Percentiles rank a stretch among this genome's conserved stretches.
phyloP scores from a whole-genome alignment of 1,284 basidiomycete genomes.

The Heterobasidion irregulare region DNA sequence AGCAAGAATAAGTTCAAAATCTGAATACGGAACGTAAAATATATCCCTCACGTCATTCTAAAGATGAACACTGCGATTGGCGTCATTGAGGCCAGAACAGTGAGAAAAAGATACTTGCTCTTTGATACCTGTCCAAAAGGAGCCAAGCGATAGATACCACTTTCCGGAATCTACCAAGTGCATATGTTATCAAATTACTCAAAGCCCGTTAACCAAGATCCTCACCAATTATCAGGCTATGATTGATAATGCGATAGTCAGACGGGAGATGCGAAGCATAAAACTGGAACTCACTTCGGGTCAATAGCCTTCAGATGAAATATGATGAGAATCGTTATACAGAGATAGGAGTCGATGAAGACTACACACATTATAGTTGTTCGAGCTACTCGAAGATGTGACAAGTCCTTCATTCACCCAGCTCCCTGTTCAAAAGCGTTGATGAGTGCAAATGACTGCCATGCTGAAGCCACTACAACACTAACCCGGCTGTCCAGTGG shows the following conservation, averaged over 20 bases:
- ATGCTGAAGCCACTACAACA: neutral
- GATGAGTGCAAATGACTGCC: constrained; percentile 5
- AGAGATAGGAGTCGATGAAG: neutral
- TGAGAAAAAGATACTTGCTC: constrained; percentile 18
- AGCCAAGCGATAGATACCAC: constrained; percentile 40
- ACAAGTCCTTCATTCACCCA: constrained; percentile 43
- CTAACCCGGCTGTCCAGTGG: constrained; percentile 32
- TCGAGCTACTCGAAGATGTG: constrained; percentile 29
- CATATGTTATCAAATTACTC: neutral
- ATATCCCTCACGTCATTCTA: neutral
- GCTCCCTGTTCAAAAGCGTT: constrained; percentile 21
- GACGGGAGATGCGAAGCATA: no score
- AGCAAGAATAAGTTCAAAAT: neutral
- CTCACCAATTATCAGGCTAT: no score
- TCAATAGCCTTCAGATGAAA: neutral
- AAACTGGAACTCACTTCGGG: neutral
- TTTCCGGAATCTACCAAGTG: constrained; percentile 6
- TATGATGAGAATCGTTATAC: neutral
- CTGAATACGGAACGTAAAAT: neutral
- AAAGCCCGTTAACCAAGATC: no score
- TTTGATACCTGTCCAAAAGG: constrained; percentile 46
- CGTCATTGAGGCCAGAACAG: neutral
- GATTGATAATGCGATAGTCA: no score
- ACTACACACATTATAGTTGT: constrained; percentile 40
- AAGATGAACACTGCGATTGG: neutral